phyloP scores from a whole-genome alignment of 106 monocot species.

The Posidonia australis region DNA sequence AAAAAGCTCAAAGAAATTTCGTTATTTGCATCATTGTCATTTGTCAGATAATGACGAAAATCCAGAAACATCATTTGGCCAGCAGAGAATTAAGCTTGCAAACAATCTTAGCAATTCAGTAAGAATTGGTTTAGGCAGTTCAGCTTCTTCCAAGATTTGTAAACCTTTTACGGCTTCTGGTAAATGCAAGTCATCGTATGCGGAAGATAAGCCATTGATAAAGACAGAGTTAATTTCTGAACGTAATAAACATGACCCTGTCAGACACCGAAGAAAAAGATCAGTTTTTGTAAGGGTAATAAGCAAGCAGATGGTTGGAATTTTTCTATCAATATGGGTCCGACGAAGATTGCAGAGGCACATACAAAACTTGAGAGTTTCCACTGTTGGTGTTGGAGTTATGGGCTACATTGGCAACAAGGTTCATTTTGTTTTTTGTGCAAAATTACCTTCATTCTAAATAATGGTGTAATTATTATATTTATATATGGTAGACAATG shows the following conservation, averaged over 20 bases:
- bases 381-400: slow-evolving; percentile 79
- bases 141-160: slow-evolving; percentile 19
- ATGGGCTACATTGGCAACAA: slow-evolving; percentile 99
- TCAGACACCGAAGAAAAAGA: slow-evolving; percentile 22
- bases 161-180: slow-evolving; percentile 31
- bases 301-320: slow-evolving; percentile 95
- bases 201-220: neutral
- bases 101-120: slow-evolving; percentile 55
- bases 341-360: slow-evolving; percentile 49
- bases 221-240: neutral
- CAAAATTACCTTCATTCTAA: too few species aligned
- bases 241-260: slow-evolving; percentile 4
- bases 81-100: slow-evolving; percentile 10
- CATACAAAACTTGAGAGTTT: slow-evolving; percentile 81
- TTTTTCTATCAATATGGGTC: slow-evolving; percentile 76
- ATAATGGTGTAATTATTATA: too few species aligned
- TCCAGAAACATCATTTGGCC: neutral
- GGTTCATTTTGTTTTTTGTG: slow-evolving; percentile 26
- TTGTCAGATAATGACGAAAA: neutral
- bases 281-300: slow-evolving; percentile 64
- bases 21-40: neutral
- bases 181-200: neutral
- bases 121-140: slow-evolving; percentile 42
- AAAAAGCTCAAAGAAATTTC: too few species aligned
- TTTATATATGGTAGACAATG: too few species aligned